A percentile compares a stretch with the other conserved stretches of the same genome.
phyloP scores from a whole-genome alignment of 352 stramenopile genomes.

The Globisporangium paroecandrum region DNA sequence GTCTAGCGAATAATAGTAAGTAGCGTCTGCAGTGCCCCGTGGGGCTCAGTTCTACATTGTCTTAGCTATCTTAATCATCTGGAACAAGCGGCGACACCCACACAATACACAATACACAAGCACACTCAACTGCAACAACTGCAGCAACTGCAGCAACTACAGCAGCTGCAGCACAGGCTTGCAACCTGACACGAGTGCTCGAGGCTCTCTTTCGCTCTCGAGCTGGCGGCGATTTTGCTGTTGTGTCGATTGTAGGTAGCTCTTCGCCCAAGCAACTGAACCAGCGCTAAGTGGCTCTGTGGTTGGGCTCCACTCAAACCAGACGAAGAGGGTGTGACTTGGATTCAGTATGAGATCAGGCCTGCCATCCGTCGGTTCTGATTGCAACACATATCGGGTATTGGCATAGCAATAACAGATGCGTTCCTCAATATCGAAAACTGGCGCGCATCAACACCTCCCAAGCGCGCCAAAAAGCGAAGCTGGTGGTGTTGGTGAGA shows the following conservation, averaged over 20 bases:
- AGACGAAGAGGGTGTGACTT: conserved; percentile 2
- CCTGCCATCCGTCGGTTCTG: background rate
- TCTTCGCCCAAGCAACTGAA: background rate
- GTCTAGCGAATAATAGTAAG: conserved; percentile 84
- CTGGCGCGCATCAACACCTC: background rate
- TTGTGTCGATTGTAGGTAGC: background rate
- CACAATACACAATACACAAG: conserved; percentile 13
- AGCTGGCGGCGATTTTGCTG: conserved; percentile 5
- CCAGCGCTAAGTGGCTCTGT: background rate
- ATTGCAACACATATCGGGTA: background rate
- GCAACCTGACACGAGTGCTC: too few species aligned
- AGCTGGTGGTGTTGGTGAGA: too few species aligned
- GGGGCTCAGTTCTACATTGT: conserved; percentile 26
- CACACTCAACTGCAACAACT: conserved; percentile 14
- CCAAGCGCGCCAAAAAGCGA: too few species aligned
- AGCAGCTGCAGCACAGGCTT: background rate
- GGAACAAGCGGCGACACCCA: conserved; percentile 14
- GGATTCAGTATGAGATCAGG: background rate
- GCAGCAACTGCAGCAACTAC: background rate
- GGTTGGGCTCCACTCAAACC: conserved; percentile 14
- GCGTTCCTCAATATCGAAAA: too few species aligned
- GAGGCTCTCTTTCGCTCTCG: background rate
- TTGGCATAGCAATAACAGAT: background rate
- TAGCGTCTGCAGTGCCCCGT: conserved; percentile 49
- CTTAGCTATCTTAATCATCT: conserved; percentile 75